Evolutionary conservation across 73 alveolate genomes (phyloP).

Genomic region (Blepharisma stoltei): DNA sequence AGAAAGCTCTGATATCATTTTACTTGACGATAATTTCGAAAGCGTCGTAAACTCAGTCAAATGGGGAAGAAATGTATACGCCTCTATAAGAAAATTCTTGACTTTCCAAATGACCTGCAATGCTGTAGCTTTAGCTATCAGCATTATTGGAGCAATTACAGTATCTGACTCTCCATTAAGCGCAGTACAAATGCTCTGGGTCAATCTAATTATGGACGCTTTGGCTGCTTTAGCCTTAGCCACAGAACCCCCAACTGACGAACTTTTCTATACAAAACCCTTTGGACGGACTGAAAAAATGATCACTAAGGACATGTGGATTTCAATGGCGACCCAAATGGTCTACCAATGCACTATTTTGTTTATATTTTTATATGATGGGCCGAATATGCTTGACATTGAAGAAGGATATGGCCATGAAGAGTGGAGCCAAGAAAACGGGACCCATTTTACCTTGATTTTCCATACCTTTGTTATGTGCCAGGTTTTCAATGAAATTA

Average conservation of each 20-base stretch:
- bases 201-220: constrained; percentile 93
- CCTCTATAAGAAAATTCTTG: constrained; percentile 84
- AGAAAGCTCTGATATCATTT: constrained; percentile 94
- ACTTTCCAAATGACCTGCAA: constrained; percentile 87
- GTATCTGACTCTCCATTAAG: constrained; percentile 80
- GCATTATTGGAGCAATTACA: constrained; percentile 82
- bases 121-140: constrained; percentile 88
- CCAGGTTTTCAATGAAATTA: constrained; percentile 68
- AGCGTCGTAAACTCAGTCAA: constrained; percentile 88
- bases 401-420: constrained; percentile 38
- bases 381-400: constrained; percentile 31
- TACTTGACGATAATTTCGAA: constrained; percentile 93
- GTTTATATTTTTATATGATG: constrained; percentile 62
- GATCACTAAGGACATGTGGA: constrained; percentile 87
- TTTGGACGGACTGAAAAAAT: constrained; percentile 84
- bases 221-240: constrained; percentile 95
- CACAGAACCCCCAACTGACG: constrained; percentile 91
- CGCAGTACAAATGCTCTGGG: constrained; percentile 87
- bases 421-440: constrained; percentile 44
- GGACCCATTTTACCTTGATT: constrained; percentile 63
- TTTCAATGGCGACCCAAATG: constrained; percentile 74
- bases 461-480: constrained; percentile 63
- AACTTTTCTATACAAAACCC: constrained; percentile 72
- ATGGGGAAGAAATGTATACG: constrained; percentile 96
- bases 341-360: constrained; percentile 68